Evolutionary conservation across 2,329 filamentous ascomycete species (phyloP).

Genomic region (Penicillium sp.): DNA sequence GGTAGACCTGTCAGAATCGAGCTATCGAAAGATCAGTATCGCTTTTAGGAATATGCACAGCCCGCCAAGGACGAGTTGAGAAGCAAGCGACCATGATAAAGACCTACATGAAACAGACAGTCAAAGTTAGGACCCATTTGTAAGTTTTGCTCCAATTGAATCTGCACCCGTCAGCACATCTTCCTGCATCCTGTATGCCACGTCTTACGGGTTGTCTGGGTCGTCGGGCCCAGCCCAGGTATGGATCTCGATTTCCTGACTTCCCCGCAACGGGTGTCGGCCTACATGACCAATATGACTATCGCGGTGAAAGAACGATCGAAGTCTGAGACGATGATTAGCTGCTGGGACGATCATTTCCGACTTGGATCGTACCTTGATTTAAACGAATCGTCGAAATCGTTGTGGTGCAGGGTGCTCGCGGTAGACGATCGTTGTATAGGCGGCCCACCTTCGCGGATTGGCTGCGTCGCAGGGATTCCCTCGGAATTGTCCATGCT

Average conservation of each 20-base stretch:
- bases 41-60: background rate
- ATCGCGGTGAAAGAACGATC: slow-evolving; percentile 27
- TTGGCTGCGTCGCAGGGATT: slow-evolving; percentile 1
- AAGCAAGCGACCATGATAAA: background rate
- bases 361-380: slow-evolving; percentile 13
- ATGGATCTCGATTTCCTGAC: slow-evolving; percentile 30
- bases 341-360: background rate
- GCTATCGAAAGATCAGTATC: slow-evolving; percentile 12
- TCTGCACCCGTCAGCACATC: slow-evolving; percentile 13
- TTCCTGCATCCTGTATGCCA: too few species aligned
- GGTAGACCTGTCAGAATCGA: slow-evolving; percentile 47
- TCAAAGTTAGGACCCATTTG: slow-evolving; percentile 47
- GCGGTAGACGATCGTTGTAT: slow-evolving; percentile 17
- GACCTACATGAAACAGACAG: slow-evolving; percentile 45
- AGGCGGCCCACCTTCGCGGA: background rate
- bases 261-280: slow-evolving; percentile 22
- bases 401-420: slow-evolving; percentile 27
- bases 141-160: slow-evolving; percentile 47
- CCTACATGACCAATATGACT: slow-evolving; percentile 28
- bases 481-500: background rate
- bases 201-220: slow-evolving; percentile 32
- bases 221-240: slow-evolving; percentile 32
- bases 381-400: slow-evolving; percentile 27
- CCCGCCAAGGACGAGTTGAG: too few species aligned
- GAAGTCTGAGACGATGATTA: slow-evolving; percentile 12